Base-by-base conservation (phyloP, 129 eudicot genomes). In the Chrysanthemum makinoi region DNA sequence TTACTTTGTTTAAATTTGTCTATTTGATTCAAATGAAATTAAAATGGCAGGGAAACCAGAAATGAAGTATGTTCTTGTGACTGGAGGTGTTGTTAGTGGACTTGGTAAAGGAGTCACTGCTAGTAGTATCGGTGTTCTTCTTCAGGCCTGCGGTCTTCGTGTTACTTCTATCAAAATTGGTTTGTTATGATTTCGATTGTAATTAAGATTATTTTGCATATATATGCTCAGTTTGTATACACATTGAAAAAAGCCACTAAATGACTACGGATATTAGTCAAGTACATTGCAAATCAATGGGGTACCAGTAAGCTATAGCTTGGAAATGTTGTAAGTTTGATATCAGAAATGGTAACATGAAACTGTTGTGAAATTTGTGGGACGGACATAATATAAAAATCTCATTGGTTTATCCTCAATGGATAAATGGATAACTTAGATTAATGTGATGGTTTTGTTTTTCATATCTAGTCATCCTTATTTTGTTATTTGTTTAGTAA, bases 51-150 rank as follows among this genome's bases (percentile, higher is more conserved):
- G 66, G 35, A 16, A 50, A 24, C 50, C 35, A 69, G 70, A 53
- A 66, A 90, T 90, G 96, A 90, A 90, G 82, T 90, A 90, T 73
- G 96, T 87, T 3, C 80, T 90, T 76, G 96, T 90, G 72, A 90
- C 95, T 4, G 96, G 96, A 39, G 96, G 96, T 24, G 96, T 90
- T 60, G 96, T 90, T 44, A 90, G 96, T 72, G 96, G 96, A 0
- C 87, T 90, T 2, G 96, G 96, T 0, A 90, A 90, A 87, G 96
- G 96, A 47, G 96, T 90, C 61, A 90, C 96, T 76, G 96, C 96
- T 30, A 90, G 96, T 81, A 90, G 96, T 81, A 90, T 90, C 64
- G 96, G 96, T 43, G 91, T 90, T 59, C 87, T 90, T 81, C 96
- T 90, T 58, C 84, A 90, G 76, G 86, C 96, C 28, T 90, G 95